Evolutionary conservation across 2,329 filamentous ascomycete species (phyloP), one percentile per base, ranked within the genome.

Genomic region (Fusarium pseudonygamai): DNA sequence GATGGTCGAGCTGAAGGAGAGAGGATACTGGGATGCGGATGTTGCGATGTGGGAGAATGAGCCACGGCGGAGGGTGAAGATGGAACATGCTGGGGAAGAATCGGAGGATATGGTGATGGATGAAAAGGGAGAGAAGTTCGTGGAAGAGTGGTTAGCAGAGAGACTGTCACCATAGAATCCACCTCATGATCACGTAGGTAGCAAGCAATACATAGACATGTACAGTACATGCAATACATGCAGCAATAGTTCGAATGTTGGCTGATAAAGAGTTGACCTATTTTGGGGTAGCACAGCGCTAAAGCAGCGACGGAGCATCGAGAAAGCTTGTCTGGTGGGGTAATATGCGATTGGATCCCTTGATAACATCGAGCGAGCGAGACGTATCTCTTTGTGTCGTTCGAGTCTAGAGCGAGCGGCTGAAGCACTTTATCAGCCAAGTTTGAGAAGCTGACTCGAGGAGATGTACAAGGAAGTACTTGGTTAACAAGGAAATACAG

Each of bases 1-100:
- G 34, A 83, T 81, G 74, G 45, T 84, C 7, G 87, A 89, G 77
- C 73, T 86, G 22, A 83, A 82, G 66, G 81, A 85, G 70, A 80
- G 83, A 26, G 76, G 72, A 57, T 78, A 75, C 40, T 85, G 84
- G 83, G 85, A 86, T 63, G 78, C 82, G 3, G 80, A 85, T 10
- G 75, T 79, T 37, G 78, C 81, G 15, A 78, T 67, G 8, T 79
- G 73, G 73, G 78, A 78, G 7, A 77, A 75, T 3, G 84, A 85
- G 73, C 80, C 80, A 2, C 64, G 75, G 22, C 78, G 79, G 28
- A 79, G 85, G 56, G 81, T 89, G 13, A 81, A 81, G 57, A 67
- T 83, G 5, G 57, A 77, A 10, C 81, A 84, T 14, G 79, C 83
- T 11, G 86, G 83, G 0, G 64, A 75, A 14, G 80, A 81, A 36